Conservation (phyloP, 129 eudicot species). For the Apium graveolens region DNA sequence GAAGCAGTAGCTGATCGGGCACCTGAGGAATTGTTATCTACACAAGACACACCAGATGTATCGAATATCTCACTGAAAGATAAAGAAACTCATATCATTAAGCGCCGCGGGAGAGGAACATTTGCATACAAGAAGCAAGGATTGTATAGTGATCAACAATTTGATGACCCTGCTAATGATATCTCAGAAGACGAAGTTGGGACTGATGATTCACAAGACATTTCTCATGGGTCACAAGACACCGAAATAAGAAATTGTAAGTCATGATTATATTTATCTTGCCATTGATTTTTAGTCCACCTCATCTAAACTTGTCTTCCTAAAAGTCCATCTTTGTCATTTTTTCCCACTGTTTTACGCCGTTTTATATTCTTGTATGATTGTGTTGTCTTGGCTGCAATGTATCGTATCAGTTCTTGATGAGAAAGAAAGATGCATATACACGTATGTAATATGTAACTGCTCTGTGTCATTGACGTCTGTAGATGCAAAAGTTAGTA, state of each 20-base stretch:
- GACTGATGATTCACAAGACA: constrained; percentile 28
- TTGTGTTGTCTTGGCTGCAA: not conserved
- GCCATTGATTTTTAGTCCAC: not conserved
- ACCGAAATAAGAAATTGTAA: constrained; percentile 33
- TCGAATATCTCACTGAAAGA: constrained; percentile 55
- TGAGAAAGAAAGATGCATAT: not conserved
- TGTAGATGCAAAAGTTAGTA: not conserved
- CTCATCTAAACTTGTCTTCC: not conserved
- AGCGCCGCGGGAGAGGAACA: constrained; percentile 90
- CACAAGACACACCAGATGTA: constrained; percentile 36
- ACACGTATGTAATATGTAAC: not conserved
- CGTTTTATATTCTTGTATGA: not conserved
- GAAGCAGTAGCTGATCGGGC: constrained; percentile 89
- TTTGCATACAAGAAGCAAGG: constrained; percentile 65
- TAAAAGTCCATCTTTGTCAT: not conserved
- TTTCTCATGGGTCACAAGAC: constrained; percentile 25
- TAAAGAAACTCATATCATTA: constrained; percentile 27
- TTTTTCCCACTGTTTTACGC: not conserved
- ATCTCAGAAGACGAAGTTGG: constrained; percentile 21
- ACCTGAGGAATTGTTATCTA: constrained; percentile 68
- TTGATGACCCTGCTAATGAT: constrained; percentile 29
- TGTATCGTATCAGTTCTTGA: not conserved
- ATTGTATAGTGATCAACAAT: constrained; percentile 59
- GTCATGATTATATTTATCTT: constrained; percentile 11
- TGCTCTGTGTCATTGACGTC: not conserved